Evolutionary conservation across 2,329 filamentous ascomycete species (phyloP).

Genomic region (Ampelomyces quisqualis): DNA sequence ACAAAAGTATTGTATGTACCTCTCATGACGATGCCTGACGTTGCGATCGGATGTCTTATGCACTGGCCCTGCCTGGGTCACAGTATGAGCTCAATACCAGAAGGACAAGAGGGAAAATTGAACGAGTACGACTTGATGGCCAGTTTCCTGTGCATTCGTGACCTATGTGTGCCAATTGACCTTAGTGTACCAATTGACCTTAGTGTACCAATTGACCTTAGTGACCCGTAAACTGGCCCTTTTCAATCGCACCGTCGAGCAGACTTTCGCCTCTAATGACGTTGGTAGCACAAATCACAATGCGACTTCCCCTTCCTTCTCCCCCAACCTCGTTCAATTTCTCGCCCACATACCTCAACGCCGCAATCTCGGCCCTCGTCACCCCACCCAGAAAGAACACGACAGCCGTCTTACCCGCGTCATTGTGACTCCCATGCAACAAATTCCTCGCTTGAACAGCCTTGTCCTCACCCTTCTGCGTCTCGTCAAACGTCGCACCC

Average conservation of each 20-base stretch:
- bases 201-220: neutral
- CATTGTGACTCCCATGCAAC: conserved; percentile 64
- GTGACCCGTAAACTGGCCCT: conserved; percentile 44
- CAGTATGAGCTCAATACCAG: conserved; percentile 13
- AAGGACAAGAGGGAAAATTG: conserved; percentile 21
- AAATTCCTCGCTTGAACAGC: conserved; percentile 83
- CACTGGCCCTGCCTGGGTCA: conserved; percentile 13
- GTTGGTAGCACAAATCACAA: conserved; percentile 90
- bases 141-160: neutral
- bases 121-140: conserved; percentile 8
- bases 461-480: conserved; percentile 90
- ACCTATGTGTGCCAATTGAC: neutral
- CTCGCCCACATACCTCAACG: conserved; percentile 82
- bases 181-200: neutral
- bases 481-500: conserved; percentile 86
- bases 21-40: conserved; percentile 34
- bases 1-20: conserved; percentile 31
- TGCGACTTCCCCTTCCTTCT: conserved; percentile 67
- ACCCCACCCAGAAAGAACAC: conserved; percentile 98
- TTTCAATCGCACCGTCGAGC: conserved; percentile 83
- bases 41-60: conserved; percentile 28
- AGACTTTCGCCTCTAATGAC: conserved; percentile 87
- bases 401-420: conserved; percentile 74
- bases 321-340: conserved; percentile 68
- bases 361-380: conserved; percentile 93